Percentiles rank a stretch among this genome's conserved stretches.
These are phyloP conservation scores for Barnettozyma vustinii DNA, from an alignment of 805 yeast genomes.

Conservation along the genomic window DNA sequence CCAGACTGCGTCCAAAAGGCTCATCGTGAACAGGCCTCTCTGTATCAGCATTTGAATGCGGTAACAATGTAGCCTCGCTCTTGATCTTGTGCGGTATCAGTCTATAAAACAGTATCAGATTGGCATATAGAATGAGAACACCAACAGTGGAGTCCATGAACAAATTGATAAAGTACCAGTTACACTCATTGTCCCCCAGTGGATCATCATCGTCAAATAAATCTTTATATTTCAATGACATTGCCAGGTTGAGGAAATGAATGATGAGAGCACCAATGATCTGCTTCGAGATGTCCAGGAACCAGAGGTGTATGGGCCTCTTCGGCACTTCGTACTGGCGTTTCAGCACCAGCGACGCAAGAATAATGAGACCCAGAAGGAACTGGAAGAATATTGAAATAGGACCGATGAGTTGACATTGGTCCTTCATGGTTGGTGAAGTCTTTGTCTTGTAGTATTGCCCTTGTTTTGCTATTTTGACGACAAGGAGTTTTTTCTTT, in stretches of 20 bases:
- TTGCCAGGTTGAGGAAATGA: slow-evolving; percentile 68
- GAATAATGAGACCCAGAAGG: slow-evolving; percentile 68
- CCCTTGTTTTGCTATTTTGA: background rate
- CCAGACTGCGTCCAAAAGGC: slow-evolving; percentile 52
- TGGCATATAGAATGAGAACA: slow-evolving; percentile 68
- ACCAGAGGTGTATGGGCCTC: slow-evolving; percentile 86
- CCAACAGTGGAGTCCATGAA: slow-evolving; percentile 92
- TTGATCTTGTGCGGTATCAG: slow-evolving; percentile 43
- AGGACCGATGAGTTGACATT: slow-evolving; percentile 75
- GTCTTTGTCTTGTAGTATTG: background rate
- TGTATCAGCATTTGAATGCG: background rate
- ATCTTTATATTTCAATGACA: slow-evolving; percentile 48
- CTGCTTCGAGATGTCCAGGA: slow-evolving; percentile 86
- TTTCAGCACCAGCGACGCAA: slow-evolving; percentile 68
- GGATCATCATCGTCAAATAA: slow-evolving; percentile 31
- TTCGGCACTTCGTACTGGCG: slow-evolving; percentile 77
- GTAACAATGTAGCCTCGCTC: slow-evolving; percentile 41
- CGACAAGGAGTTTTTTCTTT: background rate
- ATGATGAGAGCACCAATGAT: slow-evolving; percentile 81
- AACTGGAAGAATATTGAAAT: slow-evolving; percentile 78
- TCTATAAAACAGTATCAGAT: slow-evolving; percentile 47
- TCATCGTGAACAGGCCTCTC: slow-evolving; percentile 2
- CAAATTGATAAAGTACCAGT: slow-evolving; percentile 88
- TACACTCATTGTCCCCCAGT: slow-evolving; percentile 63
- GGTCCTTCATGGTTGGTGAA: slow-evolving; percentile 6